These are phyloP conservation scores for Scleromitrula shiraiana DNA, from an alignment of 2,329 filamentous ascomycete species.

Conservation along the genomic window DNA sequence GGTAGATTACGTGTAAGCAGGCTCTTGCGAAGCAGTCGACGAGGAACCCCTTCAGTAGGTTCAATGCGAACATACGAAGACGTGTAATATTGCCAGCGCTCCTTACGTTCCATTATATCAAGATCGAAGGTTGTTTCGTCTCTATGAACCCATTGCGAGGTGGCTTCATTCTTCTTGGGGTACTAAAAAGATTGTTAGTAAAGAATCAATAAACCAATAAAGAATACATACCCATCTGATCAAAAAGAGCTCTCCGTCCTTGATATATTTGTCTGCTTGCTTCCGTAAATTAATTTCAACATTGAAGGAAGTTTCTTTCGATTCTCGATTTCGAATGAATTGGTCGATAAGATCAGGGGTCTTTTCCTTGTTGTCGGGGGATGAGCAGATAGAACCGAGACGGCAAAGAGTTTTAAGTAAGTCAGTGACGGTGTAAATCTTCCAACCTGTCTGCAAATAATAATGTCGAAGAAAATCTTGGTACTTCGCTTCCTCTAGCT, in stretches of 20 bases:
- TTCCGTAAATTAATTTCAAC: conserved; percentile 86
- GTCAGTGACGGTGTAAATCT: conserved; percentile 87
- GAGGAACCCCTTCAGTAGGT: conserved; percentile 71
- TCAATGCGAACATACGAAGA: conserved; percentile 85
- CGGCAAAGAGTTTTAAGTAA: conserved; percentile 75
- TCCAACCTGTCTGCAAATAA: conserved; percentile 87
- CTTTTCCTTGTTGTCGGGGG: conserved; percentile 83
- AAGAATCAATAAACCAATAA: conserved; percentile 2
- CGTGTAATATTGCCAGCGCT: conserved; percentile 92
- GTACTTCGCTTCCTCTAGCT: conserved; percentile 73
- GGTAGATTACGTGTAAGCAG: conserved; percentile 67
- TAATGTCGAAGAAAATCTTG: conserved; percentile 88
- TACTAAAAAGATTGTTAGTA: conserved; percentile 40
- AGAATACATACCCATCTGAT: conserved; percentile 75
- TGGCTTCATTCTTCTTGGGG: conserved; percentile 59
- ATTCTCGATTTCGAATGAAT: conserved; percentile 73
- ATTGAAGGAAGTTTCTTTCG: conserved; percentile 80
- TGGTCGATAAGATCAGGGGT: conserved; percentile 83
- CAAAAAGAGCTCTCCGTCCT: conserved; percentile 86
- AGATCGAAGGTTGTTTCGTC: conserved; percentile 75
- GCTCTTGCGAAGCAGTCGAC: conserved; percentile 53
- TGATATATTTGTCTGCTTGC: conserved; percentile 85
- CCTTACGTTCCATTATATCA: conserved; percentile 76
- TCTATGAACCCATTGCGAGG: conserved; percentile 61
- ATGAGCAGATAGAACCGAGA: conserved; percentile 75